Percentiles rank a stretch among this genome's conserved stretches.
These are phyloP conservation scores for Rubroshorea leprosula DNA, from an alignment of 345 rosid species.

Conservation along the genomic window DNA sequence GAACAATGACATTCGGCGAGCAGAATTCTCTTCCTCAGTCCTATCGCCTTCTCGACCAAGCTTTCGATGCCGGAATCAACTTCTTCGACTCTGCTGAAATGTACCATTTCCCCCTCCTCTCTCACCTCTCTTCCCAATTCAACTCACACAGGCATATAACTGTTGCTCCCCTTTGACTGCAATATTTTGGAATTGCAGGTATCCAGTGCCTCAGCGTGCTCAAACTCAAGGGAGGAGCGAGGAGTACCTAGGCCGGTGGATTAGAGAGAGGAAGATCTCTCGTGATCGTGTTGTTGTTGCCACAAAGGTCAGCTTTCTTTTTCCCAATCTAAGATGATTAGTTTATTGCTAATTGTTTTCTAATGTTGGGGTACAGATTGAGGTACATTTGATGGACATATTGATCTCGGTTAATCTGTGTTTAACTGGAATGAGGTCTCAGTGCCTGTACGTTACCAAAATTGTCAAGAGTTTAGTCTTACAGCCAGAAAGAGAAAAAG, in stretches of 20 bases:
- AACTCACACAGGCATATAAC: neutral
- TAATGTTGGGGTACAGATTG: too few species aligned
- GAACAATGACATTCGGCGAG: conserved; percentile 66
- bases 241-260: conserved; percentile 56
- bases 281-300: conserved; percentile 45
- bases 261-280: conserved; percentile 42
- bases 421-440: neutral
- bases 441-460: neutral
- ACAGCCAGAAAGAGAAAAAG: neutral
- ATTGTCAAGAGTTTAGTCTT: neutral
- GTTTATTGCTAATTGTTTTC: too few species aligned
- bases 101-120: conserved; percentile 14
- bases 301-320: conserved; percentile 35
- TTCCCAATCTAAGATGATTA: neutral
- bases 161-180: neutral
- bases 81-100: conserved; percentile 72
- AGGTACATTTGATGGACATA: neutral
- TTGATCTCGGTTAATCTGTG: neutral
- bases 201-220: conserved; percentile 66
- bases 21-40: conserved; percentile 44
- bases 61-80: conserved; percentile 49
- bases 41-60: conserved; percentile 51
- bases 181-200: conserved; percentile 26
- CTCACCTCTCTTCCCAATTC: neutral
- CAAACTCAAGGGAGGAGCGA: conserved; percentile 62